Evolutionary conservation across 2,329 filamentous ascomycete species (phyloP), one percentile per base, ranked within the genome.

Genomic region (Colletotrichum sp.): DNA sequence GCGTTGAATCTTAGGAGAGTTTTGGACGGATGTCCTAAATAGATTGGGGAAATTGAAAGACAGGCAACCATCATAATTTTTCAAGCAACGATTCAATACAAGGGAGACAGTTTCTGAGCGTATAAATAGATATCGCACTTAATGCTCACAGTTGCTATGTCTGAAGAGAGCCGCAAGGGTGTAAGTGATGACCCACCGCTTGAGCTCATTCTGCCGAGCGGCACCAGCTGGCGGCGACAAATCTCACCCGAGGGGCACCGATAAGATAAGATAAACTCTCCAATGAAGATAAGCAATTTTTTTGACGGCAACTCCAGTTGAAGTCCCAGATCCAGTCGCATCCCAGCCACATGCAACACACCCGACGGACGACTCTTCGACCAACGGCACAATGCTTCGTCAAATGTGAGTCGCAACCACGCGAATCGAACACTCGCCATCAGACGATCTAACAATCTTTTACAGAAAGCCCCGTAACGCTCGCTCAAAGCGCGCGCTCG

Each of bases 401-500:
- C 87, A 88, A 87, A 85, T 89, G 87, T 88, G 83, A 75, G 87
- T 72, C 16, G 30, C 39, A 36, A 15, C 13, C 9, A 7, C 6
- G 5, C 61, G 16, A 13, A 12, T 7, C 8, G n/a, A 13, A 39
- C 25, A 16, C 19, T 32, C 4, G n/a, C 22, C 19, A 22, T 28
- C 11, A 15, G 16, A 9, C 3, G 1, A 19, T 27, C 61, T 78
- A 22, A 76, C 12, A 39, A 13, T 3, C 0, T 3, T 2, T 16
- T 22, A 65, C 59, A 91, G 90, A 83, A 91, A 91, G 86, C 90
- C 91, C 79, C 88, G 89, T 78, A 92, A 91, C 86, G 96, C 96
- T 80, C 96, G 97, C 89, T 97, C 96, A 74, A 98, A 98, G 90
- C 94, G 97, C 81, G 96, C 95, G 78, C 93, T 98, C 83, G 97